A percentile compares a stretch with the other conserved stretches of the same genome.
phyloP scores from a whole-genome alignment of 2,329 filamentous ascomycete species.

The Penicillium frequentans region DNA sequence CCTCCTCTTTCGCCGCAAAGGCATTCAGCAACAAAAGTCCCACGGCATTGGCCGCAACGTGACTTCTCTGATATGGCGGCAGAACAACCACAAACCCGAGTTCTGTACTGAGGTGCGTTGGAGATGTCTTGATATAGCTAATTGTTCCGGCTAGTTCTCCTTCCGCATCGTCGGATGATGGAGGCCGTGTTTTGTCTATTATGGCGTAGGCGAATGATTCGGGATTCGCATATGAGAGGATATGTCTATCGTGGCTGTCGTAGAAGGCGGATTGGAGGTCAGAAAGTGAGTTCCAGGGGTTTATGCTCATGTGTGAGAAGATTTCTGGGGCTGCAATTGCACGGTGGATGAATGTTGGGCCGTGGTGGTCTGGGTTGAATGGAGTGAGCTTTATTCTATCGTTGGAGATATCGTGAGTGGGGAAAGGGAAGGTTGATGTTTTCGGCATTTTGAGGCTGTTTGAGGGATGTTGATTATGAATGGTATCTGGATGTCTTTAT shows the following conservation, averaged over 20 bases:
- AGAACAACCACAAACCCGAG: conserved; percentile 21
- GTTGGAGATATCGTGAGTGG: conserved; percentile 8
- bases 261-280: conserved; percentile 12
- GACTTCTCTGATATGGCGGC: conserved; percentile 18
- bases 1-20: not conserved
- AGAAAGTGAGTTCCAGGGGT: conserved; percentile 2
- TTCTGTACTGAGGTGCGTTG: conserved; percentile 10
- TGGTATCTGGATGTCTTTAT: too few relatives aligned
- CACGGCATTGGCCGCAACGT: conserved; percentile 15
- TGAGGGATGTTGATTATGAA: too few relatives aligned
- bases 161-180: conserved; percentile 14
- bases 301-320: conserved; percentile 14
- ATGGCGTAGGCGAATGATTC: conserved; percentile 19
- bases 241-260: not conserved
- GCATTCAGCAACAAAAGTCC: conserved; percentile 15
- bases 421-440: conserved; percentile 9
- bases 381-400: conserved; percentile 22
- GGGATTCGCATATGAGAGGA: conserved; percentile 18
- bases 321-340: conserved; percentile 10
- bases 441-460: conserved; percentile 3
- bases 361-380: conserved; percentile 16
- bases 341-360: conserved; percentile 10
- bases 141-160: conserved; percentile 19
- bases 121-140: conserved; percentile 14
- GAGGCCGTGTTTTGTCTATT: conserved; percentile 17